These are phyloP conservation scores for Lumnitzera littorea DNA, from an alignment of 345 rosid genomes.

Conservation along the genomic window DNA sequence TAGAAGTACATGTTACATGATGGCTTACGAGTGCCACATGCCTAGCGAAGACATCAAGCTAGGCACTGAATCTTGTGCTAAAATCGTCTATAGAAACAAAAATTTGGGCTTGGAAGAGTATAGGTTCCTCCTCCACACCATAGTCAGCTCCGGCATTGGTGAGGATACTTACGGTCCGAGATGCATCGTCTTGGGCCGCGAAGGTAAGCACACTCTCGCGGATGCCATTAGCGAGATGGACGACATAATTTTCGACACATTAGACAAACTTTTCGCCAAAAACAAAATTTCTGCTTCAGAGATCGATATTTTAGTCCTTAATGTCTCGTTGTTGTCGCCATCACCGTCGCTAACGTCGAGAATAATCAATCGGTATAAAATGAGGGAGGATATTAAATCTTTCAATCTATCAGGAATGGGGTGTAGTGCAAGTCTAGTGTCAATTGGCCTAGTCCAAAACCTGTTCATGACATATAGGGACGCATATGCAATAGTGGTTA, in stretches of 20 bases:
- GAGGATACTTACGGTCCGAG: conserved; percentile 62
- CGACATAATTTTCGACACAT: conserved; percentile 46
- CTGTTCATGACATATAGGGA: conserved; percentile 38
- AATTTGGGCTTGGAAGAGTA: conserved; percentile 53
- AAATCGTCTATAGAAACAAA: conserved; percentile 37
- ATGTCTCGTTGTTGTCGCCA: conserved; percentile 60
- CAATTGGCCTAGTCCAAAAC: conserved; percentile 45
- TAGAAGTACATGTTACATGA: conserved; percentile 37
- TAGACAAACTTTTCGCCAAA: conserved; percentile 45
- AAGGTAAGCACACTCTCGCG: conserved; percentile 26
- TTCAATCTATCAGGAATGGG: conserved; percentile 72
- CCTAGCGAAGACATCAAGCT: conserved; percentile 40
- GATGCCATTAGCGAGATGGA: conserved; percentile 52
- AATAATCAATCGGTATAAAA: conserved; percentile 53
- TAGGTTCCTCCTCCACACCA: conserved; percentile 53
- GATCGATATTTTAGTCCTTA: conserved; percentile 54
- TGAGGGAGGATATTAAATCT: conserved; percentile 50
- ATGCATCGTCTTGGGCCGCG: conserved; percentile 43
- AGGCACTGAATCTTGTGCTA: conserved; percentile 36
- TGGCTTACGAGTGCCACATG: conserved; percentile 63
- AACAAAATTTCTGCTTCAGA: conserved; percentile 42
- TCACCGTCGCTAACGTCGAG: conserved; percentile 58
- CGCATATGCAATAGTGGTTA: conserved; percentile 50
- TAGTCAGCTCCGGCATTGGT: conserved; percentile 64
- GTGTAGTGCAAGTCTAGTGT: conserved; percentile 62